Percentiles rank a stretch among this genome's conserved stretches.
phyloP scores from a whole-genome alignment of 768 basidiomycete genomes.

The Leccinum uliginosum region DNA sequence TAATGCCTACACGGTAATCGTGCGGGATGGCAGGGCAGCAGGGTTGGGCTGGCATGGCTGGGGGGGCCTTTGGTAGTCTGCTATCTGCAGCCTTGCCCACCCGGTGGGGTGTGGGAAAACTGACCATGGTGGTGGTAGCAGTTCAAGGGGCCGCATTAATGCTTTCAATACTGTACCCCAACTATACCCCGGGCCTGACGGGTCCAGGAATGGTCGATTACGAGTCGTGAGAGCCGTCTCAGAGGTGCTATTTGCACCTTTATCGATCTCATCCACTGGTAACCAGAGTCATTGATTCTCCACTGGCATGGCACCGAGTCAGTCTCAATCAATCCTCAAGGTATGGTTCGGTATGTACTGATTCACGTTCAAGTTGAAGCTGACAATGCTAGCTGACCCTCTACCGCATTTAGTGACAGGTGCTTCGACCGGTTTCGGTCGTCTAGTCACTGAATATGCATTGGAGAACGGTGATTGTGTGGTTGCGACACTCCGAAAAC shows the following conservation, averaged over 20 bases:
- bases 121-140: too few species aligned
- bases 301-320: background rate
- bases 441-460: constrained; percentile 29
- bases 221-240: background rate
- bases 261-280: background rate
- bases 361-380: background rate
- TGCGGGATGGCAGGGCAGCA: too few species aligned
- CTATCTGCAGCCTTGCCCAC: too few species aligned
- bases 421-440: constrained; percentile 39
- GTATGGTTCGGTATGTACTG: constrained; percentile 26
- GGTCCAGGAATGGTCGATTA: too few species aligned
- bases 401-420: constrained; percentile 36
- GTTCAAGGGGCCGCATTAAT: too few species aligned
- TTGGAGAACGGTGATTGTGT: constrained; percentile 38
- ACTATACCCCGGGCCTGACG: too few species aligned
- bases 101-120: too few species aligned
- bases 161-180: too few species aligned
- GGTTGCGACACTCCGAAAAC: constrained; percentile 43
- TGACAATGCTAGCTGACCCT: background rate
- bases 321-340: constrained; percentile 2
- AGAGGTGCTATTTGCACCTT: background rate
- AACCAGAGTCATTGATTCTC: background rate
- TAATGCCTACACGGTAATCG: too few species aligned
- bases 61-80: too few species aligned
- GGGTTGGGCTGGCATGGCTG: too few species aligned